Conservation (phyloP, 768 basidiomycete genomes). For the Pulveroboletus sp. region DNA sequence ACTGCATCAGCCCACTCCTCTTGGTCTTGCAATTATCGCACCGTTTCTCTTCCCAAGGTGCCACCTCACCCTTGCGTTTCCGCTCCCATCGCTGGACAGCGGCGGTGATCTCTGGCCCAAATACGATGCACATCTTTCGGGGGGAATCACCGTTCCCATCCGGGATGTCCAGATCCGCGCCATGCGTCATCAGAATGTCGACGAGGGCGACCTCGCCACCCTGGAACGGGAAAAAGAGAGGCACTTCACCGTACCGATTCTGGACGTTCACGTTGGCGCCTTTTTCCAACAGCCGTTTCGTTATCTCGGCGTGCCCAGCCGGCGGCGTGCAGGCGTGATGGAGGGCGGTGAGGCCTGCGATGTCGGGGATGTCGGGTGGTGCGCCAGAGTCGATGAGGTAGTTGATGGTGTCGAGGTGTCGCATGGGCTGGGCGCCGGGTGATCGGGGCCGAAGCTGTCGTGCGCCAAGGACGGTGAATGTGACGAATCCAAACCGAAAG, state of each 20-base stretch:
- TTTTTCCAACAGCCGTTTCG: constrained; percentile 38
- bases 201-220: constrained; percentile 33
- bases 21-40: constrained; percentile 40
- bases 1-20: constrained; percentile 37
- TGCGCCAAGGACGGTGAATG: constrained; percentile 40
- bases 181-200: constrained; percentile 48
- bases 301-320: constrained; percentile 27
- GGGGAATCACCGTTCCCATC: constrained; percentile 41
- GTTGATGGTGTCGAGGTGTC: constrained; percentile 36
- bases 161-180: constrained; percentile 41
- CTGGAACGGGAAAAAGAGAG: constrained; percentile 36
- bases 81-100: constrained; percentile 45
- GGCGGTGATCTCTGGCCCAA: constrained; percentile 46
- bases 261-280: constrained; percentile 50
- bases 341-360: constrained; percentile 49
- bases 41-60: constrained; percentile 39
- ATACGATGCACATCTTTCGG: constrained; percentile 26
- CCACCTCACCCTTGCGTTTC: constrained; percentile 43
- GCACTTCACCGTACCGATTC: constrained; percentile 47
- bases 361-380: constrained; percentile 40
- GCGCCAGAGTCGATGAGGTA: constrained; percentile 43
- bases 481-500: constrained; percentile 42
- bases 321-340: constrained; percentile 41
- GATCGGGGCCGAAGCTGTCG: constrained; percentile 29
- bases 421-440: constrained; percentile 6